Evolutionary conservation across 2,329 filamentous ascomycete species (phyloP), one percentile per base, ranked within the genome.

Genomic region (Sarocladiaceae sp.): DNA sequence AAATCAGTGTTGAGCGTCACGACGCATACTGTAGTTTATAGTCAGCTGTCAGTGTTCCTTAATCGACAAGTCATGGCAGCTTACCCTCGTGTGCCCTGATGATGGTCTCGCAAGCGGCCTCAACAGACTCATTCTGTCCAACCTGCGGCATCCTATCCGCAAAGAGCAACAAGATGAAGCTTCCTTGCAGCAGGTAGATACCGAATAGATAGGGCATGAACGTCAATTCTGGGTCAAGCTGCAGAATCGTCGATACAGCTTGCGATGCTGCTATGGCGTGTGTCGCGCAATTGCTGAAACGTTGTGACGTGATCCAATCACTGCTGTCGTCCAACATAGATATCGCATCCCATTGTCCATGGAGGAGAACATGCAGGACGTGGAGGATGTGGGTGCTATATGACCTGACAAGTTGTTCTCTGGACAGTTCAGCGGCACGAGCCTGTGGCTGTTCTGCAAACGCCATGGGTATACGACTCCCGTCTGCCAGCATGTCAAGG

Each of bases 181-280:
- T 77, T 0, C 75, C 75, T 49, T 77, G 75, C 3, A 78, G 64
- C 0, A 79, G 64, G 52, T 79, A 80, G 7, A 78, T 77, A 1
- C 76, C 75, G 50, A 78, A 77, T 3, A 78, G 63, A 56, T 77
- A 78, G 1, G 76, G 74, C 72, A 78, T 78, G 50, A 78, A 78
- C 0, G 70, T 72, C 28, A 78, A 64, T 54, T 78, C 74, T 3
- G 72, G 73, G 55, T 79, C 76, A n/a, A 71, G 64, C 2, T 66
- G 63, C 6, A 79, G 62, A 50, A 79, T 77, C 8, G 69, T 64
- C 13, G 68, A 71, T 15, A 78, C 67, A 2, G 71, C 71, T 39
- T 75, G 67, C 2, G 72, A 73, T 0, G 75, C 74, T 1, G 70
- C 68, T 49, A 78, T 71, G 22, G 75, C 71, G 54, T 77, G 74